Evolutionary conservation across 202 grass and related monocot species (phyloP), one percentile per base, ranked within the genome.

Genomic region (Zoysia matrella): DNA sequence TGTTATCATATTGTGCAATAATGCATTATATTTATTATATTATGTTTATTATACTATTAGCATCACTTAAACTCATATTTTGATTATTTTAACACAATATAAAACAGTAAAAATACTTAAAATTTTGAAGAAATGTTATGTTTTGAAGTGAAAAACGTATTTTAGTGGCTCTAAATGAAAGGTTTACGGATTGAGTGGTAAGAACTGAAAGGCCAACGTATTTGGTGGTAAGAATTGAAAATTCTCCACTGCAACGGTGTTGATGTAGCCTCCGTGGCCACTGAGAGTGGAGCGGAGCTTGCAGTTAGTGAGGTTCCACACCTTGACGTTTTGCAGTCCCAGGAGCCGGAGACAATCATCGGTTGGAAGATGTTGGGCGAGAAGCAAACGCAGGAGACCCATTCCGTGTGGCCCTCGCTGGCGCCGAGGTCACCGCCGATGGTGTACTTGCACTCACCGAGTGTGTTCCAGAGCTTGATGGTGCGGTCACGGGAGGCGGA

Each of bases 401-500:
- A 94, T 0, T 86, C 90, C 7, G 50, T 90, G 85, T 97, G 94
- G 22, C 74, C 91, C 70, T 94, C 87, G 52, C 65, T 45, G 14
- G 47, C 77, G 13, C 84, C 84, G 2, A 72, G 72, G 30, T 85
- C 89, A 6, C 90, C 94, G 39, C 90, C 82, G 41, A 97, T 92
- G 4, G 94, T 94, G 85, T 94, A 92, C 80, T 97, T 94, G 91
- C 85, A 97, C 62, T 97, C 91, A 16, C 91, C 85, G 14, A 92
- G 94, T 10, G 91, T 30, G 22, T 30, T 30, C 22, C 22, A 30
- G 22, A 30, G 22, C 22, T 30, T 30, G 22, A 30, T 30, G 22
- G 22, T 30, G 8, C 86, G 84, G 47, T 97, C 94, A 12, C 90
- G 90, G 44, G 90, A 86, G 1, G 94, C 89, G 10, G 91, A 97